Percentiles rank a stretch among this genome's conserved stretches.
Conservation (phyloP, 1,284 basidiomycete genomes). For the Retiboletus flavoniger region DNA sequence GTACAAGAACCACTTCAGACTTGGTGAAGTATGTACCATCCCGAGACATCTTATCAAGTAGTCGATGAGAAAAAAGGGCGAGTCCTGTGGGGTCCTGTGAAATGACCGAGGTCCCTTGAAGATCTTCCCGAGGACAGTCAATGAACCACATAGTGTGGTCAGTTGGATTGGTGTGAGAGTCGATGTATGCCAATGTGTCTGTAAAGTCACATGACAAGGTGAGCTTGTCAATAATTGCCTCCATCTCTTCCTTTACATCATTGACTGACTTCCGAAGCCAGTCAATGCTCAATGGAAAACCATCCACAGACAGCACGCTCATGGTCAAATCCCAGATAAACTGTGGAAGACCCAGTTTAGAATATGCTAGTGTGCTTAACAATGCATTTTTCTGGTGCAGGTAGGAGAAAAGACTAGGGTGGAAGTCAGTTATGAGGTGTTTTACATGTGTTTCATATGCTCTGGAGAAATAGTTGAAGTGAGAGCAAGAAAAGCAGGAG, state of each 20-base stretch:
- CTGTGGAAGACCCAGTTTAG: conserved; percentile 1
- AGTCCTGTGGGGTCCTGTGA: neutral
- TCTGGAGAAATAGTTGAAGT: neutral
- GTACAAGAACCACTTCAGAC: too few species aligned
- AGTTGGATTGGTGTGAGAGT: neutral
- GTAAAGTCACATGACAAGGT: neutral
- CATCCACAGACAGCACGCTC: neutral
- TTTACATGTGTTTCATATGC: neutral
- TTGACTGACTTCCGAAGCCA: neutral
- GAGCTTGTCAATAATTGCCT: neutral
- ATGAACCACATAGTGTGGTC: conserved; percentile 1
- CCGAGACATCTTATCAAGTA: neutral
- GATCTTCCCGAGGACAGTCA: conserved; percentile 1
- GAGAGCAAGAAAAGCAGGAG: too few species aligned
- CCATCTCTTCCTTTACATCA: neutral
- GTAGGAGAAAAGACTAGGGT: neutral
- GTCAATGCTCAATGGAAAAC: neutral
- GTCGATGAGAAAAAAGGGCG: neutral
- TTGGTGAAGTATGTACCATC: neutral
- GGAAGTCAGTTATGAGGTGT: neutral
- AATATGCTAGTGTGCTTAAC: neutral
- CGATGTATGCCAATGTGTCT: neutral
- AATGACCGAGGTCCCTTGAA: neutral
- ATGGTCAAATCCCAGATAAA: conserved; percentile 2
- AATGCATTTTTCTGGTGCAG: neutral